Evolutionary conservation across 2,329 filamentous ascomycete species (phyloP).

Genomic region (Amesomyces nigricolor): DNA sequence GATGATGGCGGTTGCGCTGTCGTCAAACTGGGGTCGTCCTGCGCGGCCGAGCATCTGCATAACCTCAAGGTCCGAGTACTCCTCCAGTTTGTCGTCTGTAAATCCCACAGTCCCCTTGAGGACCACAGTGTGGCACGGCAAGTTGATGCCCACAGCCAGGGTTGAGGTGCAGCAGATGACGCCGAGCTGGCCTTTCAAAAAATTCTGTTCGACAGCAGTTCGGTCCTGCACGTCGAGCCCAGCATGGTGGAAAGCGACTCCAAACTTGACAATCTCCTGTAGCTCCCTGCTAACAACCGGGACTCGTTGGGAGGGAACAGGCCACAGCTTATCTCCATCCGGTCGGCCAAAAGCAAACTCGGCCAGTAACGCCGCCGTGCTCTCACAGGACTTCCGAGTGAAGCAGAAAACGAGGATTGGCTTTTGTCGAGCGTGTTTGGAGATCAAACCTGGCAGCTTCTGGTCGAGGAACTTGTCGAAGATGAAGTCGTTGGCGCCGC

Average conservation of each 20-base stretch:
- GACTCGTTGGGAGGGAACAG: slow-evolving; percentile 46
- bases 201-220: slow-evolving; percentile 59
- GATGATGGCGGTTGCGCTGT: slow-evolving; percentile 69
- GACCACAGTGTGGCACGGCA: slow-evolving; percentile 77
- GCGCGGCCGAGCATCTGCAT: slow-evolving; percentile 90
- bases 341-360: slow-evolving; percentile 56
- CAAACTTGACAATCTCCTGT: slow-evolving; percentile 43
- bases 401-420: slow-evolving; percentile 81
- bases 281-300: slow-evolving; percentile 55
- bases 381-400: slow-evolving; percentile 64
- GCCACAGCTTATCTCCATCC: slow-evolving; percentile 56
- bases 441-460: slow-evolving; percentile 61
- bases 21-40: slow-evolving; percentile 77
- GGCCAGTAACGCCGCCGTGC: slow-evolving; percentile 62
- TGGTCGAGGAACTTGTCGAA: slow-evolving; percentile 66
- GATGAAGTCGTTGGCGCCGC: slow-evolving; percentile 62
- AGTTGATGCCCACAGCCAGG: slow-evolving; percentile 74
- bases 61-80: slow-evolving; percentile 76
- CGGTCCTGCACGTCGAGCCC: slow-evolving; percentile 64
- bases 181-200: slow-evolving; percentile 63
- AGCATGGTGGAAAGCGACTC: slow-evolving; percentile 79
- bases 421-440: slow-evolving; percentile 62
- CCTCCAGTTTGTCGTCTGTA: slow-evolving; percentile 53
- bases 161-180: slow-evolving; percentile 87
- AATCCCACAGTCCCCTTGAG: slow-evolving; percentile 73